Evolutionary conservation across 441 rosid species (phyloP).

Genomic region (Gossypium trilobum): DNA sequence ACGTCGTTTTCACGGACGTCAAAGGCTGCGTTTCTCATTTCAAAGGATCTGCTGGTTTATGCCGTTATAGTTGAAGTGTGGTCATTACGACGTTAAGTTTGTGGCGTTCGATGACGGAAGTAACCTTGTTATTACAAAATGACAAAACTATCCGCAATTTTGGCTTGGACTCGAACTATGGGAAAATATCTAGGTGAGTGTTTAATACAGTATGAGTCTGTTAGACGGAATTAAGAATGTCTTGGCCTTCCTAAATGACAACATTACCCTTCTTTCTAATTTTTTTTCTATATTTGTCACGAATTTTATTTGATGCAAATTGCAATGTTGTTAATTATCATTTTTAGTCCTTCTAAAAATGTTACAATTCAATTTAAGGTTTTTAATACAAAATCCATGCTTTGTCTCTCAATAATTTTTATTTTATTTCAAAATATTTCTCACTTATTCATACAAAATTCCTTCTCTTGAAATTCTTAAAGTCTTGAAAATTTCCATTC

Average conservation of each 20-base stretch:
- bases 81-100: not conserved
- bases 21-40: not conserved
- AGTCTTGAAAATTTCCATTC: no score
- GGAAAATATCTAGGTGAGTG: not conserved
- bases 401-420: no score
- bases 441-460: no score
- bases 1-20: slow-evolving; percentile 15
- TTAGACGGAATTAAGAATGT: not conserved
- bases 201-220: not conserved
- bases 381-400: no score
- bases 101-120: not conserved
- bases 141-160: not conserved
- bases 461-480: no score
- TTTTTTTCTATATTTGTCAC: no score
- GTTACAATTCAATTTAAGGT: no score
- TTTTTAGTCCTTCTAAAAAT: no score
- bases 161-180: not conserved
- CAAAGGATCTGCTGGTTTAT: not conserved
- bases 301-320: no score
- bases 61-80: not conserved
- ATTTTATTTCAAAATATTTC: no score
- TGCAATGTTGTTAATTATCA: no score
- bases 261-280: not conserved
- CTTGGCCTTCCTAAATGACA: not conserved
- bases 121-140: not conserved